phyloP scores from a whole-genome alignment of 2,329 filamentous ascomycete species.

The Pseudopyrenochaeta lycopersici region DNA sequence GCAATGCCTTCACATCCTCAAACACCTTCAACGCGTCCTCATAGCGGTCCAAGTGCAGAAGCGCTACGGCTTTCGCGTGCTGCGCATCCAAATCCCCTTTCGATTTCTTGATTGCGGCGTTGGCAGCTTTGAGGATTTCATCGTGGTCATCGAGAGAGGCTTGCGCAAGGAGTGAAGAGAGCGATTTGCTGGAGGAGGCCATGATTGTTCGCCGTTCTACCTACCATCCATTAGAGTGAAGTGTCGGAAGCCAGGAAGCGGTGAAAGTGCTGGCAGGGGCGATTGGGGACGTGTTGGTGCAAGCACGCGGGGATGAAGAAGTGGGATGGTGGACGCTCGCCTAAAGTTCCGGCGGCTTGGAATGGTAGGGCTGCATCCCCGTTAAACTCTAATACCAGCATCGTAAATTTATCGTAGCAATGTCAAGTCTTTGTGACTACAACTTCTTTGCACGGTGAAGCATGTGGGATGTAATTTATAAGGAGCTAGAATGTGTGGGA shows the following conservation, averaged over 20 bases:
- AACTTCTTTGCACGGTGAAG: no score
- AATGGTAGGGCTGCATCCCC: slow-evolving; percentile 11
- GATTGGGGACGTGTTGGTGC: slow-evolving; percentile 32
- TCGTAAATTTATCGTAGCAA: no score
- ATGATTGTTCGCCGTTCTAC: slow-evolving; percentile 37
- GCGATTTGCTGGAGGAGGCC: slow-evolving; percentile 54
- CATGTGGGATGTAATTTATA: no score
- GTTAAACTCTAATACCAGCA: neutral
- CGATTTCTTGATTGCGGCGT: slow-evolving; percentile 65
- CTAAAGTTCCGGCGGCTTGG: slow-evolving; percentile 26
- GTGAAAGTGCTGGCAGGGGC: slow-evolving; percentile 19
- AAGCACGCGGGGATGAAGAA: slow-evolving; percentile 38
- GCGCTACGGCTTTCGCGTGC: slow-evolving; percentile 75
- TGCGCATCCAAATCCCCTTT: slow-evolving; percentile 69
- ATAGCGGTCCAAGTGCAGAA: slow-evolving; percentile 84
- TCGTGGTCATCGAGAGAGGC: slow-evolving; percentile 74
- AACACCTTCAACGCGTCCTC: slow-evolving; percentile 77
- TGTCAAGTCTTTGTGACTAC: no score
- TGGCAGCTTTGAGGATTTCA: slow-evolving; percentile 73
- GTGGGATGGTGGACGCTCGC: slow-evolving; percentile 38
- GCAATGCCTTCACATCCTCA: slow-evolving; percentile 68
- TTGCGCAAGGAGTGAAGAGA: slow-evolving; percentile 65
- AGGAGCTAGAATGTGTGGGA: no score
- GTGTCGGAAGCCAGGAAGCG: slow-evolving; percentile 2
- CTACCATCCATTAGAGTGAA: slow-evolving; percentile 31